These are phyloP conservation scores for Diplodia scrobiculata DNA, from an alignment of 2,329 filamentous ascomycete species.

Conservation along the genomic window DNA sequence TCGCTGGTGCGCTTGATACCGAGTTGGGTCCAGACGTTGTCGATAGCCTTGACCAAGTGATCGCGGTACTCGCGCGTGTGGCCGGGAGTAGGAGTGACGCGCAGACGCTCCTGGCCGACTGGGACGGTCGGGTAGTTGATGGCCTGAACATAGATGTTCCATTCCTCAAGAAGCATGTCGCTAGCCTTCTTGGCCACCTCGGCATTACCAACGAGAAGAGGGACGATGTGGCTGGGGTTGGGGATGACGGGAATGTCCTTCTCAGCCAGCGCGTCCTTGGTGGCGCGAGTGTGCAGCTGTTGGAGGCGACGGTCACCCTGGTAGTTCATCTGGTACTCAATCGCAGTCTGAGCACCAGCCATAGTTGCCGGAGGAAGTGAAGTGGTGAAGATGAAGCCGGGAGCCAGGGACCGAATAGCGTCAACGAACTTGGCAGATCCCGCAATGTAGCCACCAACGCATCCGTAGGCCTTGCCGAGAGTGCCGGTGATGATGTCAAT, in stretches of 20 bases:
- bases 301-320: slow-evolving; percentile 86
- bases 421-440: slow-evolving; percentile 85
- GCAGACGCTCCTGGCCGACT: slow-evolving; percentile 93
- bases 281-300: slow-evolving; percentile 92
- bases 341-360: slow-evolving; percentile 87
- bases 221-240: slow-evolving; percentile 95
- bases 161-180: slow-evolving; percentile 84
- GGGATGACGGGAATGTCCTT: slow-evolving; percentile 94
- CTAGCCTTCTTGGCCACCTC: slow-evolving; percentile 89
- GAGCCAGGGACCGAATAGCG: slow-evolving; percentile 88
- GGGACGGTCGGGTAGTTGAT: slow-evolving; percentile 99
- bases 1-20: slow-evolving; percentile 89
- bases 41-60: slow-evolving; percentile 79
- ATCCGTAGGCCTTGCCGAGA: slow-evolving; percentile 95
- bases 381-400: slow-evolving; percentile 98
- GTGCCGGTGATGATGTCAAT: slow-evolving; percentile 98
- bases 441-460: slow-evolving; percentile 96
- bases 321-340: slow-evolving; percentile 88
- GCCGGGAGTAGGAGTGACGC: slow-evolving; percentile 93
- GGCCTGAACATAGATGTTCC: slow-evolving; percentile 94
- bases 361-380: slow-evolving; percentile 94
- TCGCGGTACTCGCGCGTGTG: slow-evolving; percentile 84
- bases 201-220: slow-evolving; percentile 89
- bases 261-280: slow-evolving; percentile 78
- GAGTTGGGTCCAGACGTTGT: slow-evolving; percentile 84